Evolutionary conservation across 192 early-diverging fungal genomes (phyloP), one percentile per base, ranked within the genome.

Genomic region (Gryganskiella cystojenkinii): DNA sequence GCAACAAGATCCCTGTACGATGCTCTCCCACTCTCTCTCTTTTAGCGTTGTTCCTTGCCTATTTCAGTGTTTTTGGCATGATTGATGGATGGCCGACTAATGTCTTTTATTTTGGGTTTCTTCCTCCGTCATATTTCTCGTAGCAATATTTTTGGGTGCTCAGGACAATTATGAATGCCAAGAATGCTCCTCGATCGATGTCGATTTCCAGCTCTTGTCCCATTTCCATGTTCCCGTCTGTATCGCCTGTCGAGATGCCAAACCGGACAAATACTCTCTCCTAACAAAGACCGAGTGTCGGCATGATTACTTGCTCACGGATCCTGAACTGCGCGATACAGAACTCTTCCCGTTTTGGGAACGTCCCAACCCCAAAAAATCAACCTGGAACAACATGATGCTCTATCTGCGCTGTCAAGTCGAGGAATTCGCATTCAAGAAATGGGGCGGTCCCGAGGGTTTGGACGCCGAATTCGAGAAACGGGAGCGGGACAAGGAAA

Each of bases 341-440:
- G 87, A 89, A 19, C 68, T 89, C 43, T 85, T 99, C 27, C 94
- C 95, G 0, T 84, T 85, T 46, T 96, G 95, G 92, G 88, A 91
- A 35, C 91, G 92, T 65, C 91, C 95, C 30, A 99, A 99, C 70
- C 98, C 98, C 28, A 94, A 93, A 67, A 98, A 98, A 66, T 88
- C 92, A 0, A 96, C 95, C 2, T 99, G 95, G 90, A 95, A 94
- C 83, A 95, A 95, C 81, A 99, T 99, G 98, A 89, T 96, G 76
- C 82, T 99, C 20, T 99, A 95, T 62, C 83, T 97, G 20, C 86
- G 96, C 17, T 82, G 83, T 61, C 92, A 95, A 72, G 92, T 98
- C 5, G 98, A 99, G 75, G 82, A 71, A n/a, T 99, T 94, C 85
- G 96, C 97, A 8, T 88, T 93, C 56, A 88, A 94, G 46, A 98